phyloP scores from a whole-genome alignment of 2,329 filamentous ascomycete species.

The Corinectria fuckeliana region DNA sequence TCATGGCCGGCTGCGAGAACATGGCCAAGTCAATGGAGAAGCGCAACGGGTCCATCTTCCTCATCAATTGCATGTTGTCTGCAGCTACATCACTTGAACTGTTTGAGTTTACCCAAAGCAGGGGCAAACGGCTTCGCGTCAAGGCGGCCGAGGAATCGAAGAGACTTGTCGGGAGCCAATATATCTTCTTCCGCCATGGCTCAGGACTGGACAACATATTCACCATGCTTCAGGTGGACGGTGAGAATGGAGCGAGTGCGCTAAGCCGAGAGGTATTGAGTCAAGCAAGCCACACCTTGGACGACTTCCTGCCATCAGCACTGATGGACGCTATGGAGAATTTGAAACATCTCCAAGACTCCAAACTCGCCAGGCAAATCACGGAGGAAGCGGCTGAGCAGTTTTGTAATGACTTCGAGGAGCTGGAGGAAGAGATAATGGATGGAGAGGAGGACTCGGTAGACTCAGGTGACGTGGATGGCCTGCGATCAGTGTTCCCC shows the following conservation, averaged over 20 bases:
- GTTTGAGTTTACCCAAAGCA: constrained; percentile 69
- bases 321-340: constrained; percentile 91
- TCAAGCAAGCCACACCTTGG: constrained; percentile 75
- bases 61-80: constrained; percentile 72
- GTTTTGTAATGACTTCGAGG: constrained; percentile 86
- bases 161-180: constrained; percentile 71
- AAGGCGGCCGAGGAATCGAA: constrained; percentile 61
- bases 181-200: constrained; percentile 73
- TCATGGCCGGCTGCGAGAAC: constrained; percentile 75
- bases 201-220: constrained; percentile 76
- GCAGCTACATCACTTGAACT: constrained; percentile 61
- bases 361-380: constrained; percentile 73
- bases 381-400: constrained; percentile 82
- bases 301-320: constrained; percentile 91
- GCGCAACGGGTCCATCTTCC: constrained; percentile 71
- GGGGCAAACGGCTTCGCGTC: constrained; percentile 61
- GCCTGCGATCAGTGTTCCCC: constrained; percentile 54
- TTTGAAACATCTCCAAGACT: constrained; percentile 75
- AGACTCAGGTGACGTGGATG: constrained; percentile 34
- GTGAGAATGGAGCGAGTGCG: constrained; percentile 44
- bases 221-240: constrained; percentile 55
- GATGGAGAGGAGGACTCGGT: constrained; percentile 49
- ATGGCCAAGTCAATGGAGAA: constrained; percentile 67
- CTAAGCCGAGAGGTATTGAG: constrained; percentile 63
- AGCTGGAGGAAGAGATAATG: constrained; percentile 58